Evolutionary conservation across 148 eudicot species (phyloP).

Genomic region (Camellia lanceoleosa): DNA sequence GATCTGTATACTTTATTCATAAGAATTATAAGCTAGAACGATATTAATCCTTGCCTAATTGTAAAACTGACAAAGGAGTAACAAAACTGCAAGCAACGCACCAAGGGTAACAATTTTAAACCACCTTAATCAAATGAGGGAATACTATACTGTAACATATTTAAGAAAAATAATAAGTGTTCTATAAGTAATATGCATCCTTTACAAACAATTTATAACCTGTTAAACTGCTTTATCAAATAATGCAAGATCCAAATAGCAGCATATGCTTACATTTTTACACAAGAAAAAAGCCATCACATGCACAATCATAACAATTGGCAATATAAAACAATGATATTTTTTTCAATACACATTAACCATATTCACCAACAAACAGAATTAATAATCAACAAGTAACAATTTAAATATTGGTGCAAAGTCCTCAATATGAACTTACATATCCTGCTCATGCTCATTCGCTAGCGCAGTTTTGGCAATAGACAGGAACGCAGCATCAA

Average conservation of each 20-base stretch:
- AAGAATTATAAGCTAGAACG: not conserved
- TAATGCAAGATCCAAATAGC: not conserved
- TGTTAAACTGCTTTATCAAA: not conserved
- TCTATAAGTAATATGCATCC: not conserved
- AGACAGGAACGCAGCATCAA: conserved; percentile 64
- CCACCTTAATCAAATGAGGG: not conserved
- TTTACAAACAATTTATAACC: not conserved
- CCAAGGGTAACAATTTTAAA: not conserved
- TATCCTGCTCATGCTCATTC: conserved; percentile 69
- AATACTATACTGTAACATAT: not conserved
- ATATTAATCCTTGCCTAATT: not conserved
- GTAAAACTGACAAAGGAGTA: not conserved
- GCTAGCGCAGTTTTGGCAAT: conserved; percentile 73
- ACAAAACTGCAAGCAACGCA: not conserved
- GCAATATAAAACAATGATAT: not conserved
- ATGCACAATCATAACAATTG: not conserved
- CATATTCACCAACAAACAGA: not conserved
- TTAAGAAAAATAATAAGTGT: too few species aligned
- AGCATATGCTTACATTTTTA: not conserved
- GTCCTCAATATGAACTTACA: conserved; percentile 45
- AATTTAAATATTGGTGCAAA: not conserved
- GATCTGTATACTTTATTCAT: not conserved
- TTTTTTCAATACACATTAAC: not conserved
- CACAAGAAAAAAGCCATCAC: not conserved
- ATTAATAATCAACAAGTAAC: not conserved